Base-by-base conservation (phyloP, 23 red algal species). In the Porphyridium purpureum region DNA sequence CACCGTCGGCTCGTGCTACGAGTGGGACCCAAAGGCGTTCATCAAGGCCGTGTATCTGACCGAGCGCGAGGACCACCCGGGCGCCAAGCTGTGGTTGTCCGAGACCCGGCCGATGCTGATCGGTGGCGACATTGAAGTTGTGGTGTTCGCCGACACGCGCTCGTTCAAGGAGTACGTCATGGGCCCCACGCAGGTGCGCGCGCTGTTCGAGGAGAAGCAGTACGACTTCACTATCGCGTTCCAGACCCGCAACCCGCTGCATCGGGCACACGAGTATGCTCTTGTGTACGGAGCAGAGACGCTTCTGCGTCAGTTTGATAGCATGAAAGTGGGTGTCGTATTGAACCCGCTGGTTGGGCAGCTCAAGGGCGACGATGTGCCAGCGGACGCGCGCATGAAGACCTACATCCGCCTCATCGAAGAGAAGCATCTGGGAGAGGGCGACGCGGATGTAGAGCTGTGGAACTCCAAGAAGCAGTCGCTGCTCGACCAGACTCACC, bases 211-310 rank as follows among this genome's bases (percentile, higher is more conserved):
- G 22, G 33, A 72, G 35, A 57, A 75, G 41, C 67, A 30, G 3
- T 93, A 49, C 35, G 73, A 71, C 28, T 64, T 67, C 20, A 56
- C 66, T n/a, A 60, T 93, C 34, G 84, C 74, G 20, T 93, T 93
- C 67, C 84, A 93, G 67, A 93, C 84, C 11, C 74, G 84, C 55
- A 93, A 93, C 55, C 84, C 84, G 24, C 75, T 93, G n/a, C 84
- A 93, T 52, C 74, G 84, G 24, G 84, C 84, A 14, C 84, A 93
- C 74, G 84, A 93, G 69, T 93, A 93, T 28, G 84, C 84, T 14
- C 84, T 93, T 31, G 84, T 93, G 6, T 81, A 81, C 54, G 84
- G 84, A 3, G 84, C 84, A 26, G 84, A 93, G 61, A 29, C 57
- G 36, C 52, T 93, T 22, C 35, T 93, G 24, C 30, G 48, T 28